phyloP scores from a whole-genome alignment of 2,329 filamentous ascomycete species.

The Fragosphaeria purpurea region DNA sequence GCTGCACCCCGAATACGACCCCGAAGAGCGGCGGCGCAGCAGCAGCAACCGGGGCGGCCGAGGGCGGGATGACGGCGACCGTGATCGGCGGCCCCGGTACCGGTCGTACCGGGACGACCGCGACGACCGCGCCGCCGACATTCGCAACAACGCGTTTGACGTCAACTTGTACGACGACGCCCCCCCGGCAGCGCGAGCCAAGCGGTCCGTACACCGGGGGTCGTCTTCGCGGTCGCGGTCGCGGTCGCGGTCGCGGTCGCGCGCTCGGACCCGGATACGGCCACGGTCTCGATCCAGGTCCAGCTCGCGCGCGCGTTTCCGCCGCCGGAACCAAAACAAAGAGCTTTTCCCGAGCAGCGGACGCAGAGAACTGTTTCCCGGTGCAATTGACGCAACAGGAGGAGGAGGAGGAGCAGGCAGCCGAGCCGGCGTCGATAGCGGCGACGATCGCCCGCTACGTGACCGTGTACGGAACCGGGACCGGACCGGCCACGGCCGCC shows the following conservation, averaged over 20 bases:
- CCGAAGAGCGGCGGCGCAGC: slow-evolving; percentile 54
- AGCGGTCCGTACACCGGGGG: slow-evolving; percentile 17
- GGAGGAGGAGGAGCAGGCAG: neutral
- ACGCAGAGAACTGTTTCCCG: slow-evolving; percentile 10
- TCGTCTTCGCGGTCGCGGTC: slow-evolving; percentile 8
- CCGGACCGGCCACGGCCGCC: slow-evolving; percentile 21
- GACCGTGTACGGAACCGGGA: slow-evolving; percentile 22
- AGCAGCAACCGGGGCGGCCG: slow-evolving; percentile 31
- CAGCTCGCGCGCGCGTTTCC: slow-evolving; percentile 6
- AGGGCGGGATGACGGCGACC: slow-evolving; percentile 52
- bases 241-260: slow-evolving; percentile 11
- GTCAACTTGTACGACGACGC: slow-evolving; percentile 56
- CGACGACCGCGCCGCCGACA: slow-evolving; percentile 34
- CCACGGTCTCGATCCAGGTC: slow-evolving; percentile 1
- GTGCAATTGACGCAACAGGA: neutral
- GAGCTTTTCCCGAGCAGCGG: slow-evolving; percentile 51
- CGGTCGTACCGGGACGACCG: slow-evolving; percentile 15
- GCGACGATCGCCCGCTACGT: neutral
- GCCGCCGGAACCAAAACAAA: slow-evolving; percentile 37
- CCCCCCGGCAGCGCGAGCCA: slow-evolving; percentile 24
- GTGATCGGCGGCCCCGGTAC: slow-evolving; percentile 17
- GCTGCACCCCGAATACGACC: slow-evolving; percentile 81
- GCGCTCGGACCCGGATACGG: slow-evolving; percentile 16
- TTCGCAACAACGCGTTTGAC: slow-evolving; percentile 48
- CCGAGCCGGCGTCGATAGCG: neutral